Conservation (phyloP, 345 rosid species). For the Toxicodendron radicans region DNA sequence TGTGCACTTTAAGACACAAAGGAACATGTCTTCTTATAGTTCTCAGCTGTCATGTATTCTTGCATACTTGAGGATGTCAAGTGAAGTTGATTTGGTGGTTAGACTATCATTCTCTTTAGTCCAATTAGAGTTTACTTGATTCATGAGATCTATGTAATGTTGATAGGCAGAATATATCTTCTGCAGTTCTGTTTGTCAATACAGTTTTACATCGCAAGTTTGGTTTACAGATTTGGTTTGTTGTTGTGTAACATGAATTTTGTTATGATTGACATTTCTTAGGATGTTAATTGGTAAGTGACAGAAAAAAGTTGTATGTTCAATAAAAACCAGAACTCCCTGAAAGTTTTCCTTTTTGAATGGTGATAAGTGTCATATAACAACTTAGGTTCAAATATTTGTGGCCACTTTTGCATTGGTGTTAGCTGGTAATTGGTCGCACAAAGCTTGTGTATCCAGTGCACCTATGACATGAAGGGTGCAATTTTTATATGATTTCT, state of each 20-base stretch:
- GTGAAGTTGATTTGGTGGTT: neutral
- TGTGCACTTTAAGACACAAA: neutral
- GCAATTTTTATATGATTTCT: constrained; percentile 9
- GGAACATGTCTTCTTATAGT: neutral
- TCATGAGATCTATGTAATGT: neutral
- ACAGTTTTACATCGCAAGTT: neutral
- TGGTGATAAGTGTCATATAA: neutral
- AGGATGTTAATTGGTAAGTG: neutral
- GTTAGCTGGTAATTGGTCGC: neutral
- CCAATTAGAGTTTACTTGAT: neutral
- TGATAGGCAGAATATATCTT: neutral
- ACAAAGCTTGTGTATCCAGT: neutral
- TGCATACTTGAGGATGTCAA: neutral
- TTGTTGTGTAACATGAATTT: neutral
- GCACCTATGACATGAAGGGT: neutral
- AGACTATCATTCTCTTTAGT: neutral
- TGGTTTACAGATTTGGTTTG: neutral
- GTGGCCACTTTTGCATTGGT: neutral
- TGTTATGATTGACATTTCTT: neutral
- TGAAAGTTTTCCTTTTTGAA: no score
- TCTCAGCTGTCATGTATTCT: neutral
- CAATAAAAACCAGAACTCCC: neutral
- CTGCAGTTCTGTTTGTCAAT: neutral
- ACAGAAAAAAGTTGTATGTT: neutral
- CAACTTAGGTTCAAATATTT: neutral